phyloP scores from a whole-genome alignment of 2,329 filamentous ascomycete genomes.

The Trichophyton benhamiae region DNA sequence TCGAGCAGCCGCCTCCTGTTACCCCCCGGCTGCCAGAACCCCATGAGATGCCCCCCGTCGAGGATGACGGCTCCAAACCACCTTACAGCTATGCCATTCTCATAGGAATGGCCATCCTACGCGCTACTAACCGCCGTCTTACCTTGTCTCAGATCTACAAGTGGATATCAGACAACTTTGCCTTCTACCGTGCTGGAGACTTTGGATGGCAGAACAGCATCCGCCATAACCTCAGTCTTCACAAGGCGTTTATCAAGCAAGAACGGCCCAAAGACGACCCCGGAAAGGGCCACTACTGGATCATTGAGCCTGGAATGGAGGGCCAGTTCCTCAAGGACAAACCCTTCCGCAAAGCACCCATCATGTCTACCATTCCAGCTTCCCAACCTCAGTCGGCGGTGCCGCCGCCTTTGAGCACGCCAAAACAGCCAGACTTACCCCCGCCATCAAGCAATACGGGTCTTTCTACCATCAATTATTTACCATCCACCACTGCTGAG shows the following conservation, averaged over 20 bases:
- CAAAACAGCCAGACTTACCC: constrained; percentile 4
- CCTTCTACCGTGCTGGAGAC: constrained; percentile 73
- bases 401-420: not conserved
- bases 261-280: constrained; percentile 94
- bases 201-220: constrained; percentile 99
- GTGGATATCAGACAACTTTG: constrained; percentile 94
- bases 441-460: constrained; percentile 9
- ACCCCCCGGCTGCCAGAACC: constrained; percentile 49
- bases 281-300: constrained; percentile 96
- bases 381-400: not conserved
- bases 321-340: constrained; percentile 83
- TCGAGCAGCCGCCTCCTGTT: constrained; percentile 10
- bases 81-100: constrained; percentile 86
- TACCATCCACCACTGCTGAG: constrained; percentile 5
- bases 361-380: constrained; percentile 32
- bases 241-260: constrained; percentile 93
- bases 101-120: constrained; percentile 92
- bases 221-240: constrained; percentile 89
- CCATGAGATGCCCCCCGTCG: constrained; percentile 65
- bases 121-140: constrained; percentile 67
- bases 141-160: constrained; percentile 96
- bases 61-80: constrained; percentile 81
- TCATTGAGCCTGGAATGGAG: constrained; percentile 81
- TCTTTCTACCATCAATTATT: constrained; percentile 11
- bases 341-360: constrained; percentile 37